Conservation (phyloP, 1,139 yeast species). For the Wickerhamiella pararugosa region DNA sequence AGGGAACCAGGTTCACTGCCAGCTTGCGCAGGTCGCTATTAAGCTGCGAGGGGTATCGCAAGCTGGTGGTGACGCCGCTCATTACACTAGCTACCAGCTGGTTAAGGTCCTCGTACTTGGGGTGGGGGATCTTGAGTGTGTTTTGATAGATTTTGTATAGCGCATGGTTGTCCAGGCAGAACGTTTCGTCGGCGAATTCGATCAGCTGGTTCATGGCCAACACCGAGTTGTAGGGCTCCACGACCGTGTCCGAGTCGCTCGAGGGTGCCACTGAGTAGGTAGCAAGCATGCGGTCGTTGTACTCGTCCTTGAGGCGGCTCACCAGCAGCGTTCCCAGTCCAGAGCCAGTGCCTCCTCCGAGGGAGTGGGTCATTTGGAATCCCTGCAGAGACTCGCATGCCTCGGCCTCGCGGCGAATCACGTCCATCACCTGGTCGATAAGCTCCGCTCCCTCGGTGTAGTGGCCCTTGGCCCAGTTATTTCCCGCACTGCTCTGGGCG, state of each 20-base stretch:
- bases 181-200: slow-evolving; percentile 32
- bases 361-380: slow-evolving; percentile 34
- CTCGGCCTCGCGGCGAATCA: slow-evolving; percentile 33
- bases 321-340: slow-evolving; percentile 32
- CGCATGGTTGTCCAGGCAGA: slow-evolving; percentile 34
- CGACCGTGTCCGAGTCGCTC: slow-evolving; percentile 33
- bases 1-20: slow-evolving; percentile 34
- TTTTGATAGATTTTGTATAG: slow-evolving; percentile 30
- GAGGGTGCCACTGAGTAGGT: slow-evolving; percentile 34
- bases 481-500: slow-evolving; percentile 34
- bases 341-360: slow-evolving; percentile 35
- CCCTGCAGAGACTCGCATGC: slow-evolving; percentile 32
- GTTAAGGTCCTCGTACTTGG: slow-evolving; percentile 30
- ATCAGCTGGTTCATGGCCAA: slow-evolving; percentile 31
- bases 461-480: slow-evolving; percentile 36
- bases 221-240: slow-evolving; percentile 32
- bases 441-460: slow-evolving; percentile 35
- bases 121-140: slow-evolving; percentile 28
- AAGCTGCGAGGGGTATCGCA: slow-evolving; percentile 34
- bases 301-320: slow-evolving; percentile 30
- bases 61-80: slow-evolving; percentile 34
- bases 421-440: slow-evolving; percentile 32
- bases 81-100: slow-evolving; percentile 31
- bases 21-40: slow-evolving; percentile 33
- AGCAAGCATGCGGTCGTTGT: slow-evolving; percentile 33